phyloP scores from a whole-genome alignment of 352 stramenopile genomes.

The Globisporangium viniferum region DNA sequence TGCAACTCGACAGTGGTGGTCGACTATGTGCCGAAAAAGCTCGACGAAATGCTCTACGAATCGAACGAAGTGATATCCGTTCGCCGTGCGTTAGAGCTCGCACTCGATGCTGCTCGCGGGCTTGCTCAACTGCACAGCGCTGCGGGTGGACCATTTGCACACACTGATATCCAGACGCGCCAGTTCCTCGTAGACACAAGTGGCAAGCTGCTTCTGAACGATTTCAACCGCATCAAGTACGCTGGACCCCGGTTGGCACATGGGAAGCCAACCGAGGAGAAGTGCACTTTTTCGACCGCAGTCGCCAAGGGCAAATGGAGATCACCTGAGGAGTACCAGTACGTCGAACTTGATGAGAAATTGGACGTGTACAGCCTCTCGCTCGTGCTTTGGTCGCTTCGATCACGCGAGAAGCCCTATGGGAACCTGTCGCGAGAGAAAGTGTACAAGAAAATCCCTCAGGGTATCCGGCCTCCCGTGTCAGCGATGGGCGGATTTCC shows the following conservation, averaged over 20 bases:
- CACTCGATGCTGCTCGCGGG: conserved; percentile 50
- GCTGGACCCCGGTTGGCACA: conserved; percentile 38
- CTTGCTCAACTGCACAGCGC: conserved; percentile 66
- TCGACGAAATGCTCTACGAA: conserved; percentile 65
- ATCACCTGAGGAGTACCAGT: conserved; percentile 66
- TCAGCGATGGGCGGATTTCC: conserved; percentile 58
- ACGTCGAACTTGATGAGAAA: conserved; percentile 46
- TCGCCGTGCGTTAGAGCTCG: conserved; percentile 42
- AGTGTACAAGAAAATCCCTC: conserved; percentile 54
- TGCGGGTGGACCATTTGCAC: conserved; percentile 62
- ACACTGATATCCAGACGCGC: conserved; percentile 75
- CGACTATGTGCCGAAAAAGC: conserved; percentile 61
- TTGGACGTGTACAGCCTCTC: conserved; percentile 72
- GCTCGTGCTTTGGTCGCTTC: conserved; percentile 62
- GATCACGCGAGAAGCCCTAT: conserved; percentile 48
- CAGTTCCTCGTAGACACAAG: conserved; percentile 72
- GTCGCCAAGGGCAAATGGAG: conserved; percentile 81
- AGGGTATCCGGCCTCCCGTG: conserved; percentile 40
- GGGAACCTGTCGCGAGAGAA: conserved; percentile 34
- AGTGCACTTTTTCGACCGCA: conserved; percentile 58
- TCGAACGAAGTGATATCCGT: conserved; percentile 39
- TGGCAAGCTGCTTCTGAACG: conserved; percentile 64
- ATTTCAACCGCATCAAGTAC: conserved; percentile 84
- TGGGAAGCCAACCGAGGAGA: conserved; percentile 30
- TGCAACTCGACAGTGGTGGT: conserved; percentile 76